Conservation (phyloP, 225 moss, liverwort and hornwort species). For the Ulota crispa region DNA sequence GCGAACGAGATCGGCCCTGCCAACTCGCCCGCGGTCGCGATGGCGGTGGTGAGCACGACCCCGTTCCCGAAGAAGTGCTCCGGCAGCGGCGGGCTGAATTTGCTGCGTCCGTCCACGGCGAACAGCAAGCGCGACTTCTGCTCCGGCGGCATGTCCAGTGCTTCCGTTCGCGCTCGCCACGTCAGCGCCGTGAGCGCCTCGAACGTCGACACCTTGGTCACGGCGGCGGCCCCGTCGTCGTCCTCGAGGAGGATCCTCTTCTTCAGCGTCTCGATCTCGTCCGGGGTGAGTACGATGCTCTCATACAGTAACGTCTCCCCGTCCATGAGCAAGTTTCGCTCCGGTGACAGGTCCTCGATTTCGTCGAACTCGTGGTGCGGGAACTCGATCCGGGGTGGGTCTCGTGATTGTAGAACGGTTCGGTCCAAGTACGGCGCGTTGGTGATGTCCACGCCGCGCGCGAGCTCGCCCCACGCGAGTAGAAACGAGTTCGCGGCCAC, state of each 20-base stretch:
- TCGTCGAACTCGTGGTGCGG: slow-evolving; percentile 63
- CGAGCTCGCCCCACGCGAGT: slow-evolving; percentile 72
- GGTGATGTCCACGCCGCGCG: slow-evolving; percentile 51
- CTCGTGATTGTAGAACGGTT: slow-evolving; percentile 8
- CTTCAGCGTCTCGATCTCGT: slow-evolving; percentile 49
- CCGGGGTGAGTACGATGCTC: slow-evolving; percentile 37
- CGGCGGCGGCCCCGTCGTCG: slow-evolving; percentile 18
- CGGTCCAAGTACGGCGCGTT: slow-evolving; percentile 37
- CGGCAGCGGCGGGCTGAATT: slow-evolving; percentile 61
- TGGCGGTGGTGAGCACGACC: slow-evolving; percentile 68
- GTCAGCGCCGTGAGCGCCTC: slow-evolving; percentile 66
- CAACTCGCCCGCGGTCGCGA: slow-evolving; percentile 63
- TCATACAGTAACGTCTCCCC: slow-evolving; percentile 44
- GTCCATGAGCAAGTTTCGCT: slow-evolving; percentile 32
- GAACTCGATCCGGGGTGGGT: slow-evolving; percentile 36
- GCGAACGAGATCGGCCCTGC: slow-evolving; percentile 57
- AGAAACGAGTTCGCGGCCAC: slow-evolving; percentile 70
- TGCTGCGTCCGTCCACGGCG: slow-evolving; percentile 77
- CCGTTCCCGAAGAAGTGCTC: slow-evolving; percentile 67
- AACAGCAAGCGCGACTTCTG: slow-evolving; percentile 74
- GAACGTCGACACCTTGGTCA: slow-evolving; percentile 61
- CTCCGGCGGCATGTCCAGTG: slow-evolving; percentile 62
- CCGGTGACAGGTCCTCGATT: slow-evolving; percentile 38
- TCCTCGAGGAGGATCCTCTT: slow-evolving; percentile 38
- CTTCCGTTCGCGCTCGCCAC: slow-evolving; percentile 65